Evolutionary conservation across 2,329 filamentous ascomycete species (phyloP), one percentile per base, ranked within the genome.

Genomic region (Alternaria gaisen): DNA sequence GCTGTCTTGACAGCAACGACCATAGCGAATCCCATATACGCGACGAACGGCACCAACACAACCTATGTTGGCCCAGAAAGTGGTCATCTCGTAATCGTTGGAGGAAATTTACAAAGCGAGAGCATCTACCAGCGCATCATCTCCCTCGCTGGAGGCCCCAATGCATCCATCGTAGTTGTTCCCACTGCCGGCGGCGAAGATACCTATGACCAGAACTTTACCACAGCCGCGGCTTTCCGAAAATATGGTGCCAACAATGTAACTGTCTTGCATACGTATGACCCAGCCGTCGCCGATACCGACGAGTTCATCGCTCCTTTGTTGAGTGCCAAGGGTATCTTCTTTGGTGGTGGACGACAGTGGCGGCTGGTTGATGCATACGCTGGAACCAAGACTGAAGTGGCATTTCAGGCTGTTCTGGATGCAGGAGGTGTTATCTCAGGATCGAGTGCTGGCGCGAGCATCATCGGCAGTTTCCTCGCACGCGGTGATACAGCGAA

Each of bases 81-180:
- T 38, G 71, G 71, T 0, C 62, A 67, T 43, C 64, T 73, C 1
- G 68, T 71, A 0, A 72, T 72, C 7, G 68, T 73, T 7, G 70
- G 69, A 24, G 69, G 70, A 2, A 73, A 73, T 18, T 48, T 73
- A 2, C 60, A 72, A 41, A 66, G 61, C 54, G 65, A 68, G 36
- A 63, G 53, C 32, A 73, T 73, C 54, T 73, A 66, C 62, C 53
- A 72, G 50, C 68, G 68, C 60, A 72, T 73, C 58, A 72, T 73
- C 20, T 24, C 57, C 5, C 69, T 72, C 9, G 70, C 70, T 24
- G 70, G 70, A 24, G 70, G 70, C 2, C 63, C 67, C 4, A 36
- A 69, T 9, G 66, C 68, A 10, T 58, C 68, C n/a, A 62, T 72
- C 10, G 65, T 71, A 22, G 68, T 73, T 3, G 56, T 72, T 10